phyloP scores from a whole-genome alignment of 116 monocot species.

The Posidonia oceanica region DNA sequence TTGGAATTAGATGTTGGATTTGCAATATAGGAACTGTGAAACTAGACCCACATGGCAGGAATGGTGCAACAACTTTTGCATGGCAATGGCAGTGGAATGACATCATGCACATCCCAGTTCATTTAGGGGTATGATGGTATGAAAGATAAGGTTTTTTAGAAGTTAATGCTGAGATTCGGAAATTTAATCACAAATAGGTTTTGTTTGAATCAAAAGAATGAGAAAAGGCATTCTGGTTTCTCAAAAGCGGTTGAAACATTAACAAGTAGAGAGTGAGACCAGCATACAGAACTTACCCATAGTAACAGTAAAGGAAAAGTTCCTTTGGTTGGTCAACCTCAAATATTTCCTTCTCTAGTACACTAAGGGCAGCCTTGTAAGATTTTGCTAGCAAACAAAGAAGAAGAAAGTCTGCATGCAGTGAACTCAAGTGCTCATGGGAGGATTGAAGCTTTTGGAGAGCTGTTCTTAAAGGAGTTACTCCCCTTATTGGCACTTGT shows the following conservation, averaged over 20 bases:
- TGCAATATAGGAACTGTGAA: no score
- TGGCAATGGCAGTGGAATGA: no score
- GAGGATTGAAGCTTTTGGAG: conserved; percentile 64
- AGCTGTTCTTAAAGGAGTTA: conserved; percentile 70
- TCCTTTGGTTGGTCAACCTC: conserved; percentile 90
- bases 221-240: no score
- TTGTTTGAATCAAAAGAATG: no score
- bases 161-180: no score
- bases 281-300: conserved; percentile 54
- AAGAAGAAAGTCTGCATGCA: conserved; percentile 86
- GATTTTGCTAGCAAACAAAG: conserved; percentile 78
- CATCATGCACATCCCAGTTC: no score
- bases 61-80: no score
- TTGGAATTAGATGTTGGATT: no score
- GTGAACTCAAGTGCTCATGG: conserved; percentile 61
- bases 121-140: no score
- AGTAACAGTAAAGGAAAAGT: conserved; percentile 88
- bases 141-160: no score
- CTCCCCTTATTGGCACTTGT: conserved; percentile 56
- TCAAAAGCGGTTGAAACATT: not conserved
- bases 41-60: no score
- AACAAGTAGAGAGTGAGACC: not conserved
- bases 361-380: conserved; percentile 58
- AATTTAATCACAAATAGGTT: no score
- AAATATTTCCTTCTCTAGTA: conserved; percentile 62